Evolutionary conservation across 306 rosid genomes (phyloP).

Genomic region (Citrullus colocynthis): DNA sequence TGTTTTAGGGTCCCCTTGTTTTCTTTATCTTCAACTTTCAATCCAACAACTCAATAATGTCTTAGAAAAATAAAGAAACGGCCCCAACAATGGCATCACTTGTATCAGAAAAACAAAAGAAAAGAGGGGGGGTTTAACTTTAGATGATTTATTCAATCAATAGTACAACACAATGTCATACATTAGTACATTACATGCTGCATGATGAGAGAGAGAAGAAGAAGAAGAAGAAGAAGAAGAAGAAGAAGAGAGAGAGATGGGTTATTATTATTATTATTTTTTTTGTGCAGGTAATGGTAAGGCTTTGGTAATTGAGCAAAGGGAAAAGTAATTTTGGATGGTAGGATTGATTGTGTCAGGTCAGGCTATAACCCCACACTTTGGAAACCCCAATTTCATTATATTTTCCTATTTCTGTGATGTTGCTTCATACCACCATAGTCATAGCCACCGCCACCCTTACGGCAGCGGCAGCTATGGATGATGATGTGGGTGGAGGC

Average conservation of each 20-base stretch:
- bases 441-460: background rate
- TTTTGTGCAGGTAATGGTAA: background rate
- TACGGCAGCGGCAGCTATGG: background rate
- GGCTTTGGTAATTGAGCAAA: conserved; percentile 4
- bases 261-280: background rate
- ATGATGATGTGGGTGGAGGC: too few species aligned
- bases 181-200: background rate
- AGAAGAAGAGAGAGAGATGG: background rate
- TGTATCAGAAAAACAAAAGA: background rate
- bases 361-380: background rate
- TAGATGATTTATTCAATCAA: background rate
- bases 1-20: background rate
- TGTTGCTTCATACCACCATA: background rate
- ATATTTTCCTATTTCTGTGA: background rate
- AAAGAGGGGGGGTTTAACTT: background rate
- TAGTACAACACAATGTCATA: too few species aligned
- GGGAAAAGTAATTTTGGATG: background rate
- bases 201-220: background rate
- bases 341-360: background rate
- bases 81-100: background rate
- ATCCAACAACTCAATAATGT: conserved; percentile 1
- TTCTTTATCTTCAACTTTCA: background rate
- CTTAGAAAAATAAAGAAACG: background rate
- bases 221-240: too few species aligned
- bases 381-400: background rate